Evolutionary conservation across 106 monocot genomes (phyloP).

Genomic region (Ottelia alismoides): DNA sequence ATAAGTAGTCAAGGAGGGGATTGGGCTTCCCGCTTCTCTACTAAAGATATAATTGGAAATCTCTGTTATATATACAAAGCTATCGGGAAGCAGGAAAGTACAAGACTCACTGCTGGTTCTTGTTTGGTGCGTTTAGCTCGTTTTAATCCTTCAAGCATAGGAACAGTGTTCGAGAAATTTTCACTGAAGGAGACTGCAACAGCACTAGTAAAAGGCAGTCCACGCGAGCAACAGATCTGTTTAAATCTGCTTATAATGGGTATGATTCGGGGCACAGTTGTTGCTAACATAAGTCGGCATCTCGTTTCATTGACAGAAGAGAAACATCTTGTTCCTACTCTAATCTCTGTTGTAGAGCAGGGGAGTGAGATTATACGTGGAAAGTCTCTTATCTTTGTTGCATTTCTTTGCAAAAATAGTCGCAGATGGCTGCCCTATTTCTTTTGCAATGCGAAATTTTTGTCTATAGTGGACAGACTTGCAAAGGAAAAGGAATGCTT

Average conservation of each 20-base stretch:
- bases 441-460: constrained; percentile 69
- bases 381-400: constrained; percentile 77
- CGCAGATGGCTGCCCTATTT: constrained; percentile 83
- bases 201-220: constrained; percentile 41
- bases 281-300: constrained; percentile 40
- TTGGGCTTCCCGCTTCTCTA: constrained; percentile 79
- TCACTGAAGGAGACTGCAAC: constrained; percentile 68
- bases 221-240: constrained; percentile 69
- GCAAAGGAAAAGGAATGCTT: constrained; percentile 74
- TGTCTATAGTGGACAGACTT: constrained; percentile 66
- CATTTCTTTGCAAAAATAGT: constrained; percentile 83
- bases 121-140: constrained; percentile 79
- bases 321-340: constrained; percentile 49
- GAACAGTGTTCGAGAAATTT: constrained; percentile 64
- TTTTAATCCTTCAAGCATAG: constrained; percentile 53
- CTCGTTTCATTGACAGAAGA: constrained; percentile 61
- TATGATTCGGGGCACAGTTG: constrained; percentile 29
- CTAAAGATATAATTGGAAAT: constrained; percentile 65
- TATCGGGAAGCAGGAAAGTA: constrained; percentile 75
- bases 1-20: constrained; percentile 82
- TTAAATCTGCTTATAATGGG: constrained; percentile 76
- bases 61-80: constrained; percentile 91
- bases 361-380: constrained; percentile 84
- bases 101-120: constrained; percentile 83
- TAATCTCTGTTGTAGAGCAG: constrained; percentile 69